A percentile compares a stretch with the other conserved stretches of the same genome.
phyloP scores from a whole-genome alignment of 352 stramenopile species.

The Globisporangium uncinulatum region DNA sequence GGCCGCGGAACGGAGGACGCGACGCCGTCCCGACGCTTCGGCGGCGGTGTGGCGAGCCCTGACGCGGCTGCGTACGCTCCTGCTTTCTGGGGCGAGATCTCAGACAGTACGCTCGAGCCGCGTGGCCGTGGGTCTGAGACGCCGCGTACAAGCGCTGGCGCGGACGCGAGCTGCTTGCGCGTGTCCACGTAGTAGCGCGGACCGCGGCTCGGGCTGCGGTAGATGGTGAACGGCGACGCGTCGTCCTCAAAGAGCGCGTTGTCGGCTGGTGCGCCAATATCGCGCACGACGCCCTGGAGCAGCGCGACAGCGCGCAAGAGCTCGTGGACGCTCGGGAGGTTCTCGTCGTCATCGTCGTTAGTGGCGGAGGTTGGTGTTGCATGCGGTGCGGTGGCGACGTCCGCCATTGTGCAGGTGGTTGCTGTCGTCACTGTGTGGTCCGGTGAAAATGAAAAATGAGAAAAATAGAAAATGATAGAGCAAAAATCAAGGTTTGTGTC shows the following conservation, averaged over 20 bases:
- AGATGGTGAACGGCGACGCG: constrained; percentile 23
- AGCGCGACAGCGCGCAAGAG: constrained; percentile 44
- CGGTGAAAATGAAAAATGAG: too few relatives aligned
- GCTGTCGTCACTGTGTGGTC: too few relatives aligned
- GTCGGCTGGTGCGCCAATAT: constrained; percentile 16
- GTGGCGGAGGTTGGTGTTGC: background rate
- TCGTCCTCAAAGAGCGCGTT: constrained; percentile 13
- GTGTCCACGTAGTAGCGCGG: constrained; percentile 12
- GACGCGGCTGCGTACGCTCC: constrained; percentile 1
- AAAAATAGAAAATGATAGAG: background rate
- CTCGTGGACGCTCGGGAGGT: constrained; percentile 45
- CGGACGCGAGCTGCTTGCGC: constrained; percentile 8
- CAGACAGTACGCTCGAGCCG: constrained; percentile 9
- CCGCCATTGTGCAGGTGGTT: background rate
- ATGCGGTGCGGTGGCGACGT: background rate
- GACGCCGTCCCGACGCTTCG: constrained; percentile 8
- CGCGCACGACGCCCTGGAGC: constrained; percentile 42
- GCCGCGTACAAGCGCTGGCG: constrained; percentile 6
- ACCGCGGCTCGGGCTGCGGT: constrained; percentile 21
- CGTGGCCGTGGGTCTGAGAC: constrained; percentile 13
- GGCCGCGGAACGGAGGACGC: constrained; percentile 22
- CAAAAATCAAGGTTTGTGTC: too few relatives aligned
- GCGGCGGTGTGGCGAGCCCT: constrained; percentile 33
- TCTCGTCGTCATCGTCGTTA: background rate
- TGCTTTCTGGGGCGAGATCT: constrained; percentile 9